Base-by-base conservation (phyloP, 139 green algal species). In the Chlorella sp. region DNA sequence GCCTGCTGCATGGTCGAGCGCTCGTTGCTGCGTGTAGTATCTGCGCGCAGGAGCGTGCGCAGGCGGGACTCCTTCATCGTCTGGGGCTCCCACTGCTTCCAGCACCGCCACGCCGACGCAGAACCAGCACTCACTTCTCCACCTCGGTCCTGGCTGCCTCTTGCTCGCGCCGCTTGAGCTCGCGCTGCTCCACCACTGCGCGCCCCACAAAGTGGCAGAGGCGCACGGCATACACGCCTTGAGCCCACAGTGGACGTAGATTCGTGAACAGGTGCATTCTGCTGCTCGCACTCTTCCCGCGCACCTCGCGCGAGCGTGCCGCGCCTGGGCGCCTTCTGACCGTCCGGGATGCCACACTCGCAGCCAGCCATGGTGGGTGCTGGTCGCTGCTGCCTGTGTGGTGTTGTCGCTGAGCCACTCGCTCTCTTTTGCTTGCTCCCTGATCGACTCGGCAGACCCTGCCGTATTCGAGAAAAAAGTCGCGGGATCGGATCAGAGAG, bases 21-120 rank as follows among this genome's bases (percentile, higher is more conserved):
- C 69, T 23, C 71, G 73, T 49, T 91, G 86, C 31, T 85, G 69
- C 23, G 62, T 36, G 67, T 86, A 91, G 74, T 85, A 91, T 75
- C 84, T 91, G 69, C 5, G 2, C 26, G 70, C n/a, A 32, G 24
- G 29, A 63, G 55, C 26, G 31, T 61, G 14, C 5, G 5, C 5
- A 27, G n/a, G n/a, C n/a, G n/a, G n/a, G n/a, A n/a, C n/a, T 67
- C 10, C 10, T 17, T 55, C 27, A 64, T 20, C 20, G 20, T 30
- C 24, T 10, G 4, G 6, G 4, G 17, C 55, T 31, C 20, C 6
- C 22, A 30, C 55, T 31, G 24, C 55, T 10, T 31, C 4, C 55
- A 31, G 24, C 20, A 27, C 20, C 55, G 22, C 24, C 14, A 10
- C 22, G 6, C 24, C 6, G 24, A 31, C 22, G 14, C 24, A 10